Conservation (phyloP, 306 rosid species). For the Cicer arietinum region DNA sequence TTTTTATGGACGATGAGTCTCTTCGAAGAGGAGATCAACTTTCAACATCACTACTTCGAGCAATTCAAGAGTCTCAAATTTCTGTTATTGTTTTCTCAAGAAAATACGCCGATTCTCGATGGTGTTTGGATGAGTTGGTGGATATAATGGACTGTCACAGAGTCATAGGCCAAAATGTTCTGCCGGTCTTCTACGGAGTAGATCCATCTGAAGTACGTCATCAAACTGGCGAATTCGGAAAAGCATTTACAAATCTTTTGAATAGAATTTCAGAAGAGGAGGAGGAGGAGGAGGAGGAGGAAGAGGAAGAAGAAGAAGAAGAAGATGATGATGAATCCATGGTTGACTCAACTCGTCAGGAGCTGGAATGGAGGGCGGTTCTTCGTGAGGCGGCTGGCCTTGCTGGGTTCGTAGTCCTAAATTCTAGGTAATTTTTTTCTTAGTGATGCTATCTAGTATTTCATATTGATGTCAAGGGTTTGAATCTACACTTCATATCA, state of each 20-base stretch:
- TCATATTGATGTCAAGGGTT: too few species aligned
- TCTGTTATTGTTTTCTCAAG: not conserved
- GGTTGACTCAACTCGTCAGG: too few species aligned
- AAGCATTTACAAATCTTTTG: not conserved
- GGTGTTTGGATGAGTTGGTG: not conserved
- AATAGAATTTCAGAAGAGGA: not conserved
- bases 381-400: not conserved
- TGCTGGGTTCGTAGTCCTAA: not conserved
- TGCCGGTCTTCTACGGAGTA: conserved; percentile 11
- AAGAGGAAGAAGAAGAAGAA: too few species aligned
- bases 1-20: not conserved
- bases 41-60: not conserved
- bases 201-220: conserved; percentile 18
- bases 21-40: not conserved
- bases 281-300: not conserved
- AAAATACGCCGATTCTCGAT: not conserved
- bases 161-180: not conserved
- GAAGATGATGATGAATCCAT: too few species aligned
- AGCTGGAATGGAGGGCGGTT: not conserved
- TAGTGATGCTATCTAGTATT: too few species aligned
- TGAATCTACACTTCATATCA: too few species aligned
- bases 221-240: not conserved
- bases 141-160: not conserved
- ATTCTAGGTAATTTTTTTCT: not conserved
- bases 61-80: not conserved